These are phyloP conservation scores for Stropharia rugosoannulata DNA, from an alignment of 768 basidiomycete genomes.

Conservation along the genomic window DNA sequence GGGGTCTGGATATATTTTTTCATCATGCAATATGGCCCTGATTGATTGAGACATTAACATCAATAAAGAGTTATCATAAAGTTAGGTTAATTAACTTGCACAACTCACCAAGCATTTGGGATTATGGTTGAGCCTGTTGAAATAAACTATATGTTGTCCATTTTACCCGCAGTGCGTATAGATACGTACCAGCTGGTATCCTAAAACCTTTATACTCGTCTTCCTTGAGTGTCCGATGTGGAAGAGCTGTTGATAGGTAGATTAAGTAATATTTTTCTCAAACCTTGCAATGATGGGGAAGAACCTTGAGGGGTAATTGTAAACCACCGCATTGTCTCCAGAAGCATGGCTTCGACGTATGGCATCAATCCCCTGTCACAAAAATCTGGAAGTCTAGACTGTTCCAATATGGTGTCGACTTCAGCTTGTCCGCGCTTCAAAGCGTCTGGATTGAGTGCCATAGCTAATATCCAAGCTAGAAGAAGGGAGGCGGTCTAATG, in stretches of 20 bases:
- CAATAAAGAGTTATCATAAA: neutral
- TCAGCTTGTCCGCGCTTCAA: constrained; percentile 43
- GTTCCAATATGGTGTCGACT: constrained; percentile 38
- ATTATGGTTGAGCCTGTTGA: constrained; percentile 23
- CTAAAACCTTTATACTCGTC: constrained; percentile 29
- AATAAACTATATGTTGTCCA: neutral
- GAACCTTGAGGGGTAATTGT: constrained; percentile 25
- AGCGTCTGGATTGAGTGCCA: constrained; percentile 40
- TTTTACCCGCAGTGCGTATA: neutral
- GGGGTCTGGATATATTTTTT: constrained; percentile 48
- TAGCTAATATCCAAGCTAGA: constrained; percentile 28
- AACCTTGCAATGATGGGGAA: too few species aligned
- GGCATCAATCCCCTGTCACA: constrained; percentile 36
- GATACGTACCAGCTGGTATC: constrained; percentile 22
- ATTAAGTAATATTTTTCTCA: neutral
- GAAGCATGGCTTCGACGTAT: constrained; percentile 41
- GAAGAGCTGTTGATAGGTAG: constrained; percentile 23
- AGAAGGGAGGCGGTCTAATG: constrained; percentile 26
- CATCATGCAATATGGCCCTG: constrained; percentile 50
- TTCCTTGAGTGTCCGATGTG: constrained; percentile 30
- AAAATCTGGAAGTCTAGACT: constrained; percentile 40
- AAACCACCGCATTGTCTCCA: constrained; percentile 44
- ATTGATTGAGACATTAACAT: neutral
- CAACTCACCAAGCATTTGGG: constrained; percentile 26
- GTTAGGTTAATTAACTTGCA: too few species aligned